Conservation (phyloP, 805 yeast species). For the Spathaspora hagerdaliae region DNA sequence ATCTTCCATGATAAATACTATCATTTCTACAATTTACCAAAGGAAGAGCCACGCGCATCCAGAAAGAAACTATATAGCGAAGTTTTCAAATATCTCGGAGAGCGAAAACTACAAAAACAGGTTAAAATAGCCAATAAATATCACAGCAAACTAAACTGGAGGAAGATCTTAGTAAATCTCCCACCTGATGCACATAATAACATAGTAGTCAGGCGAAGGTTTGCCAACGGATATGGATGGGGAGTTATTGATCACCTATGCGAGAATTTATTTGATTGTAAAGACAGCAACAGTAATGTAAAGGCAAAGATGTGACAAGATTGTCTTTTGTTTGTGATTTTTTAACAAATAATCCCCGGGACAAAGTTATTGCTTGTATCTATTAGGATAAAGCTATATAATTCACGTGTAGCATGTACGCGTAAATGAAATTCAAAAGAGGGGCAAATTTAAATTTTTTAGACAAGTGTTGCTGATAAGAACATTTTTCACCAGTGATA, state of each 20-base stretch:
- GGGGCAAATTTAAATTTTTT: too few relatives aligned
- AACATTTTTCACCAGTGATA: too few relatives aligned
- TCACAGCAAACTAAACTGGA: conserved; percentile 37
- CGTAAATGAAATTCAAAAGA: too few relatives aligned
- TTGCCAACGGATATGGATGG: conserved; percentile 46
- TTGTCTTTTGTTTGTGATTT: too few relatives aligned
- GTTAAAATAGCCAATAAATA: conserved; percentile 39
- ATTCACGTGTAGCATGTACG: too few relatives aligned
- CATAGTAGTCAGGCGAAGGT: conserved; percentile 39
- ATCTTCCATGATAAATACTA: conserved; percentile 42
- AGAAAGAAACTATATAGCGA: conserved; percentile 1
- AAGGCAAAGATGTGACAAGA: conserved; percentile 5
- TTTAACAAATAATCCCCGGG: too few relatives aligned
- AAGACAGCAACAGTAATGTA: neutral
- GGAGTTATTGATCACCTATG: conserved; percentile 41
- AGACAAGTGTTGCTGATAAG: too few relatives aligned
- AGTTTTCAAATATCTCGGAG: conserved; percentile 22
- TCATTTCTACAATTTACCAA: conserved; percentile 26
- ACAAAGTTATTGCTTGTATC: too few relatives aligned
- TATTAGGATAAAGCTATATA: too few relatives aligned
- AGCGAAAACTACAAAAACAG: conserved; percentile 36
- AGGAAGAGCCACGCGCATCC: conserved; percentile 12
- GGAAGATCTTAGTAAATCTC: conserved; percentile 40
- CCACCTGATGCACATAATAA: conserved; percentile 48
- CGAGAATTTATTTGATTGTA: conserved; percentile 17